phyloP scores from a whole-genome alignment of 2,329 filamentous ascomycete species.

The Rutstroemia sp. region DNA sequence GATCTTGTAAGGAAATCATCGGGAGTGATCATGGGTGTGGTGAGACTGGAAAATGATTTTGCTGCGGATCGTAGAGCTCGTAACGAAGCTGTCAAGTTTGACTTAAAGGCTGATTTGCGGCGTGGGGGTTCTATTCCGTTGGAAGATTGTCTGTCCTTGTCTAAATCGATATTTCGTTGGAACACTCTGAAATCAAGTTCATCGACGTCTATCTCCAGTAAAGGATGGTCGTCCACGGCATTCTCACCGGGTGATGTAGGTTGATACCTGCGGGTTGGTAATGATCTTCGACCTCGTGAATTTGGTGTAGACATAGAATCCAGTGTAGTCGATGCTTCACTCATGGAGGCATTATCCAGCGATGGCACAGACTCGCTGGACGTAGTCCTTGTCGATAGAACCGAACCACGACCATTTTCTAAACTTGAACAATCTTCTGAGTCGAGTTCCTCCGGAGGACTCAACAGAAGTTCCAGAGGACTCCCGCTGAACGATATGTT shows the following conservation, averaged over 20 bases:
- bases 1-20: slow-evolving; percentile 62
- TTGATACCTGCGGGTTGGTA: slow-evolving; percentile 42
- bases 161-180: slow-evolving; percentile 21
- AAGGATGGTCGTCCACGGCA: slow-evolving; percentile 41
- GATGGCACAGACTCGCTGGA: slow-evolving; percentile 57
- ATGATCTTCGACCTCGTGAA: slow-evolving; percentile 34
- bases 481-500: slow-evolving; percentile 46
- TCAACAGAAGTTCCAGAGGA: slow-evolving; percentile 52
- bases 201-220: slow-evolving; percentile 37
- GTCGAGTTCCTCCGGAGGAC: slow-evolving; percentile 49
- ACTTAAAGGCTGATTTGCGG: slow-evolving; percentile 50
- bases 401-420: slow-evolving; percentile 46
- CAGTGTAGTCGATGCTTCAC: slow-evolving; percentile 24
- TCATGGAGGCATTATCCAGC: slow-evolving; percentile 44
- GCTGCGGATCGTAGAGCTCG: slow-evolving; percentile 56
- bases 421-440: slow-evolving; percentile 40
- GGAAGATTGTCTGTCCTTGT: slow-evolving; percentile 12
- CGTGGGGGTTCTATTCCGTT: slow-evolving; percentile 12
- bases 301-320: slow-evolving; percentile 24
- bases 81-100: slow-evolving; percentile 60
- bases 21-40: slow-evolving; percentile 55
- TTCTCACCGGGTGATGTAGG: slow-evolving; percentile 46
- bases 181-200: slow-evolving; percentile 44
- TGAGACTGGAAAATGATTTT: slow-evolving; percentile 54
- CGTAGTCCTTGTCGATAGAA: slow-evolving; percentile 46